Percentiles rank a stretch among this genome's conserved stretches.
Conservation (phyloP, 139 green algal genomes). For the Prasinococcaceae sp. region DNA sequence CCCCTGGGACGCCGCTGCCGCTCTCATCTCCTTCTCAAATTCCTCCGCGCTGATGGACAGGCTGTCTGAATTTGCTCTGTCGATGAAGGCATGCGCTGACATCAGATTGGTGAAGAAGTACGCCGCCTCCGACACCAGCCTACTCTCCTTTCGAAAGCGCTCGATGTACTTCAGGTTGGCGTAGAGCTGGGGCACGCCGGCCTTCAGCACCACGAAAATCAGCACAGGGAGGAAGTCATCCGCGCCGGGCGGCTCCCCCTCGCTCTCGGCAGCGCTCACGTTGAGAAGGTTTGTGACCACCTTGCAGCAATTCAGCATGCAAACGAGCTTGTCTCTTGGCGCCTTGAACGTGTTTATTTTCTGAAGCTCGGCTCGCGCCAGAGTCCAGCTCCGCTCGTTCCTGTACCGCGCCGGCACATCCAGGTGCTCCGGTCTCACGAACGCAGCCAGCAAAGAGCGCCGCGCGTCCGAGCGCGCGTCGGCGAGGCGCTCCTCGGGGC, state of each 20-base stretch:
- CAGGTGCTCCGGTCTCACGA: constrained; percentile 44
- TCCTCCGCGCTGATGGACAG: neutral
- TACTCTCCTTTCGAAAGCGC: constrained; percentile 37
- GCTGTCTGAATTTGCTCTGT: neutral
- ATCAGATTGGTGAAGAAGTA: constrained; percentile 46
- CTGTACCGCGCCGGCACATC: constrained; percentile 45
- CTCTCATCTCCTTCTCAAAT: no score
- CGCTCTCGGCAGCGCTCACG: constrained; percentile 7
- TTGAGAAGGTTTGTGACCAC: constrained; percentile 68
- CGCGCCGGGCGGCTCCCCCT: constrained; percentile 42
- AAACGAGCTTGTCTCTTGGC: constrained; percentile 90
- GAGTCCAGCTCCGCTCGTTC: constrained; percentile 23
- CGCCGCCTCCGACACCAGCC: constrained; percentile 25
- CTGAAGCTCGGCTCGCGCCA: constrained; percentile 68
- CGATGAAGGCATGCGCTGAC: constrained; percentile 28
- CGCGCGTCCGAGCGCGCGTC: constrained; percentile 33
- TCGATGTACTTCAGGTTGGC: constrained; percentile 62
- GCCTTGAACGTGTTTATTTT: constrained; percentile 75
- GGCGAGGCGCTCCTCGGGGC: constrained; percentile 48
- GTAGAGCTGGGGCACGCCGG: constrained; percentile 31
- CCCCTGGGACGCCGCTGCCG: no score
- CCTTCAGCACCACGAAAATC: constrained; percentile 68
- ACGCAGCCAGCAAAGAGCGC: constrained; percentile 27
- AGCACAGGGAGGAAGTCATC: constrained; percentile 91
- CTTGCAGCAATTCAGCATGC: constrained; percentile 76